phyloP scores from a whole-genome alignment of 2,329 filamentous ascomycete species.

The Mollisia scopiformis region DNA sequence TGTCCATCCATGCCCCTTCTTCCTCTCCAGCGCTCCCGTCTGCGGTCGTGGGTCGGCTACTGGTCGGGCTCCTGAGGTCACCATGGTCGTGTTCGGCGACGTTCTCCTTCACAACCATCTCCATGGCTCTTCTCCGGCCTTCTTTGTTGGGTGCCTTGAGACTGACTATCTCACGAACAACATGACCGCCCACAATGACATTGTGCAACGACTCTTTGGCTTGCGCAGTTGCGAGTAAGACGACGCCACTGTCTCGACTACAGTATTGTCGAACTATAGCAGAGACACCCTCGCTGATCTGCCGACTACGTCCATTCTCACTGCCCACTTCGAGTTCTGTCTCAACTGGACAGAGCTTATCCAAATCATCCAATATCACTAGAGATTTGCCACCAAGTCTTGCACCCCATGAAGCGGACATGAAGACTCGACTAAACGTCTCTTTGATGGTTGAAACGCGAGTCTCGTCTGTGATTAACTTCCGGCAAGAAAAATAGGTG shows the following conservation, averaged over 20 bases:
- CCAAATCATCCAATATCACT: constrained; percentile 89
- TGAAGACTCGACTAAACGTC: constrained; percentile 80
- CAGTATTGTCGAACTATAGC: constrained; percentile 85
- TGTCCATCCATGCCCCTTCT: constrained; percentile 74
- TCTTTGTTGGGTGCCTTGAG: constrained; percentile 94
- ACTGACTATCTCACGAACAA: constrained; percentile 87
- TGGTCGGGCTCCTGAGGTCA: constrained; percentile 48
- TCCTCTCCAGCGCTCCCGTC: constrained; percentile 57
- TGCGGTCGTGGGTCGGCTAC: constrained; percentile 55
- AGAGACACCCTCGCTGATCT: constrained; percentile 88
- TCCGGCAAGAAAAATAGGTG: constrained; percentile 84
- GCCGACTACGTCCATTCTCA: constrained; percentile 89
- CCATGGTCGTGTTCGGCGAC: constrained; percentile 44
- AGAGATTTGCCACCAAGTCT: constrained; percentile 81
- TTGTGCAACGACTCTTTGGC: constrained; percentile 92
- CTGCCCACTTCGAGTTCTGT: constrained; percentile 93
- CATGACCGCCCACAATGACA: constrained; percentile 86
- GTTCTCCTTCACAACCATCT: constrained; percentile 70
- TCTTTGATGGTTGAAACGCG: constrained; percentile 91
- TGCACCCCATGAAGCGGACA: constrained; percentile 88
- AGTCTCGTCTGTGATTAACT: constrained; percentile 87
- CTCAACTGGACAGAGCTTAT: constrained; percentile 90
- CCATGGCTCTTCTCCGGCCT: constrained; percentile 79
- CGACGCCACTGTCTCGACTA: constrained; percentile 75
- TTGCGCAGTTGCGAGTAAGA: constrained; percentile 87